Conservation (phyloP, 208 protist species). For the Herpetomonas muscarum region DNA sequence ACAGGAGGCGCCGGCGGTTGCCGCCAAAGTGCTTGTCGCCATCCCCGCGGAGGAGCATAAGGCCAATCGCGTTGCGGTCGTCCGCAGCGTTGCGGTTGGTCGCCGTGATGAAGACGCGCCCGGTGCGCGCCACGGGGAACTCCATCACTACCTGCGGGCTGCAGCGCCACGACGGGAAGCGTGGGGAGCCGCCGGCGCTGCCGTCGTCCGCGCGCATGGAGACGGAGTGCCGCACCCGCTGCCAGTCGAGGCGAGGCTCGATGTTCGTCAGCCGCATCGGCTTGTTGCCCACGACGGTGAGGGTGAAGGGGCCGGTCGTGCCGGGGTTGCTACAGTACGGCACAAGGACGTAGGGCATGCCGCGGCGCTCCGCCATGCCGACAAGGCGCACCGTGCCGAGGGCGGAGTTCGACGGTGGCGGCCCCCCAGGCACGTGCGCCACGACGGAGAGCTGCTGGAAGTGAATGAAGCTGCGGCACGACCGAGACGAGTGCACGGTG, state of each 20-base stretch:
- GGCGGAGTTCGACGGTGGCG: conserved; percentile 2
- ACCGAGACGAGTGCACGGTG: conserved; percentile 55
- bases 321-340: conserved; percentile 38
- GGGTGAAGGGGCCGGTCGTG: conserved; percentile 28
- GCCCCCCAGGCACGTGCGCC: conserved; percentile 13
- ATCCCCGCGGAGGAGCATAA: conserved; percentile 52
- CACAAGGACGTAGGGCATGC: conserved; percentile 86
- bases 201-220: conserved; percentile 35
- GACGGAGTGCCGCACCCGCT: conserved; percentile 25
- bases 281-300: conserved; percentile 61
- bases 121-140: conserved; percentile 71
- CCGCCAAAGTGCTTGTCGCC: conserved; percentile 34
- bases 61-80: conserved; percentile 45
- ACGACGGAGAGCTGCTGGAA: conserved; percentile 62
- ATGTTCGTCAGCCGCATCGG: conserved; percentile 50
- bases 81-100: conserved; percentile 41
- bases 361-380: conserved; percentile 66
- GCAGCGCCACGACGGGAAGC: conserved; percentile 81
- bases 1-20: conserved; percentile 51
- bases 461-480: conserved; percentile 60
- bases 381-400: conserved; percentile 31
- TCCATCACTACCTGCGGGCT: conserved; percentile 76
- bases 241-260: conserved; percentile 72
- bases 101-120: conserved; percentile 53
- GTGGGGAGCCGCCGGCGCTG: conserved; percentile 66